phyloP scores from a whole-genome alignment of 768 basidiomycete genomes.

The Suillus placidus region DNA sequence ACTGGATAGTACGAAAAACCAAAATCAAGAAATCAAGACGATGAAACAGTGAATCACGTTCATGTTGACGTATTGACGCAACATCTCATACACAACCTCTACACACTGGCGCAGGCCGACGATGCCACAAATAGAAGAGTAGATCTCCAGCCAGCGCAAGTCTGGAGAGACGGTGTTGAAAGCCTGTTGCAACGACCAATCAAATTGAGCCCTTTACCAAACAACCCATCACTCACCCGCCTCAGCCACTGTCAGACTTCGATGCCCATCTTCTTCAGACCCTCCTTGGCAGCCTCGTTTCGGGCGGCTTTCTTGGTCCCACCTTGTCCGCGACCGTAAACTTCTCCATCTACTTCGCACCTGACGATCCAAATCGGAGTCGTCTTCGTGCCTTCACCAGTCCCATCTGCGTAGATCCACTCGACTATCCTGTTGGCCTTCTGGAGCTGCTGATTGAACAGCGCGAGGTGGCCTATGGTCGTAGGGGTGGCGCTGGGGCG shows the following conservation, averaged over 20 bases:
- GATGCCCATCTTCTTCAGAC: constrained; percentile 61
- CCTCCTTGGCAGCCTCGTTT: constrained; percentile 81
- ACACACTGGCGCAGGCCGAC: constrained; percentile 61
- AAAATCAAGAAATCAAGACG: constrained; percentile 3
- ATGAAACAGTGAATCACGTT: neutral
- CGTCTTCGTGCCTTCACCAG: constrained; percentile 51
- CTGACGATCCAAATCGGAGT: constrained; percentile 78
- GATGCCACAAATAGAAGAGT: constrained; percentile 15
- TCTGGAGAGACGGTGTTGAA: constrained; percentile 60
- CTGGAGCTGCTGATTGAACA: constrained; percentile 81
- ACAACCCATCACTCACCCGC: constrained; percentile 13
- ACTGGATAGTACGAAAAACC: constrained; percentile 1
- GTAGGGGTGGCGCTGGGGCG: constrained; percentile 23
- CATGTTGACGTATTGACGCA: constrained; percentile 6
- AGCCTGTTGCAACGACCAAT: constrained; percentile 19
- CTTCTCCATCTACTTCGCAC: constrained; percentile 61
- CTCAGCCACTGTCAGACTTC: constrained; percentile 35
- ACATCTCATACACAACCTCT: constrained; percentile 53
- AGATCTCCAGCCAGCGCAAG: constrained; percentile 49
- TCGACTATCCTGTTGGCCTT: constrained; percentile 60
- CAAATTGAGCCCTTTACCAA: constrained; percentile 24
- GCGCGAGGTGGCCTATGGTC: constrained; percentile 65
- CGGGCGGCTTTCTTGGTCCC: constrained; percentile 79
- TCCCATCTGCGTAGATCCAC: constrained; percentile 66
- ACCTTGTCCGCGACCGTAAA: constrained; percentile 64